Conservation (phyloP, 2,329 filamentous ascomycete species). For the Gnomoniopsis smithogilvyi region DNA sequence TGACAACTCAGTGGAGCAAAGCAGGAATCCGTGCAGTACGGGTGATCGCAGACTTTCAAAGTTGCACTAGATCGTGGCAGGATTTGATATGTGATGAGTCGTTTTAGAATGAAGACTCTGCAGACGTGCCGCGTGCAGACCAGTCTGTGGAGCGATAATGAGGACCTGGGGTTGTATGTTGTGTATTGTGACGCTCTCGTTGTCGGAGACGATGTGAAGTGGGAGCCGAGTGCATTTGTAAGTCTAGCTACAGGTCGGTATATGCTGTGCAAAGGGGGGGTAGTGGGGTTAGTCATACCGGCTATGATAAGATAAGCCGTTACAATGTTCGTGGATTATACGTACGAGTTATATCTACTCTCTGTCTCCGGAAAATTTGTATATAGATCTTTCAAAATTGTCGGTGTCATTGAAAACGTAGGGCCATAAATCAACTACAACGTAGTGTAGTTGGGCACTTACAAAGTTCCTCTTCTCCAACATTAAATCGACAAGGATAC, state of each 20-base stretch:
- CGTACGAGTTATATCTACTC: background rate
- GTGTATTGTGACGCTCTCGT: constrained; percentile 2
- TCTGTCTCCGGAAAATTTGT: background rate
- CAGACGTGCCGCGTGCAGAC: constrained; percentile 1
- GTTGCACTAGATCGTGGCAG: constrained; percentile 17
- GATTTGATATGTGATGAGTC: constrained; percentile 15
- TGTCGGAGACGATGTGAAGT: background rate
- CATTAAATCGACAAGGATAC: too few relatives aligned
- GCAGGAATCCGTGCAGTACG: background rate
- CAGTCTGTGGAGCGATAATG: background rate
- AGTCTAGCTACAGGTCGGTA: background rate
- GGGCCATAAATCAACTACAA: background rate
- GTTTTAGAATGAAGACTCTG: constrained; percentile 4
- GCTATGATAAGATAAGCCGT: constrained; percentile 12
- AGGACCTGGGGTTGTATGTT: constrained; percentile 1
- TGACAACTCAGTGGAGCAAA: background rate
- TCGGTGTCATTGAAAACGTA: background rate
- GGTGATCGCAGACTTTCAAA: constrained; percentile 10
- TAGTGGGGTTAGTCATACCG: constrained; percentile 14
- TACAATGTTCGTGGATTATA: background rate
- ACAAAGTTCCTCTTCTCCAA: too few relatives aligned
- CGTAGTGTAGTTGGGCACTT: background rate
- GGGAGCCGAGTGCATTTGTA: constrained; percentile 1
- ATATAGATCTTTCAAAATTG: background rate
- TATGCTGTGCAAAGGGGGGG: constrained; percentile 4